A percentile compares a stretch with the other conserved stretches of the same genome.
phyloP scores from a whole-genome alignment of 176 grass and related monocot genomes.

The Avena sativa region DNA sequence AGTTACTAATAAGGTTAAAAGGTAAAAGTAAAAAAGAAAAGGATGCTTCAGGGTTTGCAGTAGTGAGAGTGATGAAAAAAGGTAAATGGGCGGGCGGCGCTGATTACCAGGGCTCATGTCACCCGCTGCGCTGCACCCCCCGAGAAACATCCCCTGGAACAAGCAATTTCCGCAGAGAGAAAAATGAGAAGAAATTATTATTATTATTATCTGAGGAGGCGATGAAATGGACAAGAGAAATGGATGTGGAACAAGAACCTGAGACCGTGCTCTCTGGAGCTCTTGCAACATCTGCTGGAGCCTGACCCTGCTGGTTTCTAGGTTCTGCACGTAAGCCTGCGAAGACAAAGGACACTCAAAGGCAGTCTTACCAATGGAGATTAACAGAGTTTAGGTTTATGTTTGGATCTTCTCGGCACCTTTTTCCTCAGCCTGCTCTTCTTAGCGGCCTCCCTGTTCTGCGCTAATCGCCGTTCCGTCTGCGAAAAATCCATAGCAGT shows the following conservation, averaged over 20 bases:
- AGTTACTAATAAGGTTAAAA: background rate
- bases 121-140: conserved; percentile 69
- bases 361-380: no score
- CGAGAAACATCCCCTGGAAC: conserved; percentile 85
- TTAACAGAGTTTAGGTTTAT: background rate
- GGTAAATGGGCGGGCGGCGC: conserved; percentile 10
- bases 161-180: background rate
- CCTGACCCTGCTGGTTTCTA: conserved; percentile 88
- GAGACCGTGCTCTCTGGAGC: conserved; percentile 81
- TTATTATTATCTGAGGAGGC: background rate
- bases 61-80: background rate
- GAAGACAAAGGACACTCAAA: background rate
- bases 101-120: conserved; percentile 81
- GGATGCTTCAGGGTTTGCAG: background rate
- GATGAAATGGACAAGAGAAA: background rate
- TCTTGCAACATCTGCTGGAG: conserved; percentile 96
- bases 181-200: background rate
- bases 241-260: conserved; percentile 62
- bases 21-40: conserved; percentile 7
- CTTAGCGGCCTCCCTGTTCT: conserved; percentile 96
- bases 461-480: conserved; percentile 89
- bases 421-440: conserved; percentile 99
- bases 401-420: conserved; percentile 42
- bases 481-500: conserved; percentile 15
- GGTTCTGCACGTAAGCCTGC: conserved; percentile 97